Evolutionary conservation across 331 rosid species (phyloP), one percentile per base, ranked within the genome.

Genomic region (Pyracantha coccinea): DNA sequence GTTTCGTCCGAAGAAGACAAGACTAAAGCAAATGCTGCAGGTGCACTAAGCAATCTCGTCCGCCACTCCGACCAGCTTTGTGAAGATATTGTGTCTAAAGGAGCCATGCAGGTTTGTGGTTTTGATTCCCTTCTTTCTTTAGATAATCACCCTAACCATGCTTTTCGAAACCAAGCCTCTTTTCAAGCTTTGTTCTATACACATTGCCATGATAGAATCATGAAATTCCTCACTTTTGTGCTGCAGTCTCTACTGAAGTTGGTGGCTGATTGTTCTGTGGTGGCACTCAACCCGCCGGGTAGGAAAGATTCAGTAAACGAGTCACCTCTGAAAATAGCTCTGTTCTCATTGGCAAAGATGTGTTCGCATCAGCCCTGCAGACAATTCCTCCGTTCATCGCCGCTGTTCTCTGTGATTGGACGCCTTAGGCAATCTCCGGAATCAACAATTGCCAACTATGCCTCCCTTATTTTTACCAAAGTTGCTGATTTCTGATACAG

Each of bases 11-110:
- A 94, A 79, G 99, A 94, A 69, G 96, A 94, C 84, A 94, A 94
- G 86, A 94, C 99, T 1, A 94, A 92, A 83, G 96, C 97, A 75
- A 94, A 94, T 89, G 99, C 99, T 12, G 99, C 97, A 7, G 99
- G 99, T 71, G 99, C 99, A 65, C 87, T 94, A 58, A 94, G 97
- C 86, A 92, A 94, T 87, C 93, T 94, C 72, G 88, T 92, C 81
- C 97, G 99, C 77, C 90, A 94, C 88, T 92, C 97, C 78, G 85
- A 80, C 74, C 81, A 63, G 73, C 99, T 94, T 33, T 92, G 97
- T n/a, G 97, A 82, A 75, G 99, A 94, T 72, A 85, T 94, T 21
- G 93, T 92, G 38, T 82, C 92, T 16, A 87, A 83, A 83, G 99
- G 97, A 78, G 99, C 97, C 6, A 83, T 94, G 82, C 97, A 92